Evolutionary conservation across 805 yeast species (phyloP), one percentile per base, ranked within the genome.

Genomic region (Saccharomyces paradoxus): DNA sequence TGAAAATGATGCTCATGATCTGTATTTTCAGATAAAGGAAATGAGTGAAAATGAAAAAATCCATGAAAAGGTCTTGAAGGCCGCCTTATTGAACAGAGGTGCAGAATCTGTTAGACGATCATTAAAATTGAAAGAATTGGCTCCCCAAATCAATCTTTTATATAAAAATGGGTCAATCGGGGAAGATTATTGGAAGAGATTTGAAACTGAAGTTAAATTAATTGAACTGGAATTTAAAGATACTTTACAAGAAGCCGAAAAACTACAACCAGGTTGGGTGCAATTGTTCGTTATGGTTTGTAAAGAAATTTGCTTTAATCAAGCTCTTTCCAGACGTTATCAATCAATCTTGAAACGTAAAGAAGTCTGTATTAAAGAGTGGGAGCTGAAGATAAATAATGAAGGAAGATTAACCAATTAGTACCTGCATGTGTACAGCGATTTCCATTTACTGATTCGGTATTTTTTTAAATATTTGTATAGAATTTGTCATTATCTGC

Each of bases 91-190:
- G 52, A 78, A 81, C 61, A 79, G 88, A 72, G 88, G 96, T n/a
- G 86, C 91, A 8, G 98, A 92, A 72, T 87, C 90, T 10, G 76
- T 94, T 54, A 83, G 95, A 70, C 80, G 96, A 65, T 77, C 94
- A 56, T 77, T 92, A 70, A 86, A 87, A 65, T 74, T 90, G 67
- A 86, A 87, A 67, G 97, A 92, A 67, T 77, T 80, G 58, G 87
- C 87, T 69, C 84, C 84, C 5, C 81, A 78, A 54, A 80, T 89
- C 64, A 81, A 79, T 51, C 76, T 80, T 53, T 75, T 94, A 56
- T 91, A 90, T 68, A 92, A 91, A 66, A 82, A 81, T 53, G 98
- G 98, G 0, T 82, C 90, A 17, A 84, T 94, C 58, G 97, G 97
- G 32, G 98, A 94, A 64, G 96, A 87, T 52, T 75, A 88, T 37